These are phyloP conservation scores for Hsuehochloa calcarea DNA, from an alignment of 176 grass and related monocot genomes.

Conservation along the genomic window DNA sequence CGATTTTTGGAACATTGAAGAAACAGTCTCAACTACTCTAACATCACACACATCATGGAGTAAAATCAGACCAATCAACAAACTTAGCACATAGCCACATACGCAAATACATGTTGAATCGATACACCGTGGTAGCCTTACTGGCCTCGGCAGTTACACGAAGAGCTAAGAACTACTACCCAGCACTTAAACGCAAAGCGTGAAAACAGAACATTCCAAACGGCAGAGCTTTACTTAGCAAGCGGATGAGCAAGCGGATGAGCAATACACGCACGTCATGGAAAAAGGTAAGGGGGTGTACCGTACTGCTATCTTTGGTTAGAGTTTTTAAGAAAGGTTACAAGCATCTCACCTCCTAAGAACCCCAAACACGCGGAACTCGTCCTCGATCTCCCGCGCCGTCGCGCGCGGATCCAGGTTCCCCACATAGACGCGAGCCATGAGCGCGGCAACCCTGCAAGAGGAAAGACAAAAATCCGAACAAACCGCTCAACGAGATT, in stretches of 20 bases:
- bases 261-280: background rate
- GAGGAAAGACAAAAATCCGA: background rate
- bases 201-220: constrained; percentile 2
- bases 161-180: background rate
- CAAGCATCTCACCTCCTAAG: constrained; percentile 57
- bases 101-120: background rate
- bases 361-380: constrained; percentile 75
- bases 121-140: background rate
- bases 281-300: background rate
- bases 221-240: background rate
- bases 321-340: background rate
- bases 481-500: background rate
- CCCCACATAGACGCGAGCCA: constrained; percentile 79
- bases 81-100: background rate
- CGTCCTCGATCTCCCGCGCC: constrained; percentile 72
- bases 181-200: background rate
- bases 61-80: constrained; percentile 8
- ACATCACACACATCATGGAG: background rate
- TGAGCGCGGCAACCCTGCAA: constrained; percentile 36
- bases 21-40: constrained; percentile 6
- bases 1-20: background rate
- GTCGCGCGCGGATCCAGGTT: constrained; percentile 74
- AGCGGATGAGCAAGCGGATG: background rate
- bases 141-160: background rate
- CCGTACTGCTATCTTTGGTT: background rate